Conservation (phyloP, 2,329 filamentous ascomycete genomes). For the Amauroascus verrucosus region DNA sequence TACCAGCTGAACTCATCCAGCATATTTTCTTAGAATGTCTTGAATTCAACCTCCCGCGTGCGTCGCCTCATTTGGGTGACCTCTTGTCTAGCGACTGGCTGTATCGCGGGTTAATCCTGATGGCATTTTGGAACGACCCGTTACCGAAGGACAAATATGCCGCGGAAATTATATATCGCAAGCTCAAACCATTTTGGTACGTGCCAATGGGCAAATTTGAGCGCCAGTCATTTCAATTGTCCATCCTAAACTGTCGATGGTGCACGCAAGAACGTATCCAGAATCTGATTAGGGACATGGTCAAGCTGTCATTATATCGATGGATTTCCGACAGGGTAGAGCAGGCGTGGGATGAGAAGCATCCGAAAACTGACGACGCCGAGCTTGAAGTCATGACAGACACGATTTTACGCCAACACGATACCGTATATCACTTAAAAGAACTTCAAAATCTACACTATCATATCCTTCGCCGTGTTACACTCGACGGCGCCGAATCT, state of each 20-base stretch:
- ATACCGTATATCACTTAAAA: neutral
- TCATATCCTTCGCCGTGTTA: neutral
- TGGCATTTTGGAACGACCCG: slow-evolving; percentile 33
- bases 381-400: slow-evolving; percentile 16
- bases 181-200: slow-evolving; percentile 31
- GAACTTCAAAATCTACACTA: neutral
- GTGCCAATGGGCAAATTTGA: slow-evolving; percentile 21
- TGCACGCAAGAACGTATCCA: slow-evolving; percentile 30
- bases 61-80: slow-evolving; percentile 33
- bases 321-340: slow-evolving; percentile 24
- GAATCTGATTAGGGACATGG: slow-evolving; percentile 27
- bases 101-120: slow-evolving; percentile 32
- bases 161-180: slow-evolving; percentile 13
- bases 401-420: neutral
- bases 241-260: slow-evolving; percentile 32
- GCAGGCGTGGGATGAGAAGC: slow-evolving; percentile 13
- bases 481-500: neutral
- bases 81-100: slow-evolving; percentile 34
- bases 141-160: neutral
- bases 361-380: slow-evolving; percentile 19
- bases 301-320: slow-evolving; percentile 27
- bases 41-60: slow-evolving; percentile 37
- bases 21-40: slow-evolving; percentile 42
- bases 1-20: slow-evolving; percentile 45
- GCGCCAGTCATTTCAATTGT: slow-evolving; percentile 24